A percentile compares a stretch with the other conserved stretches of the same genome.
Conservation (phyloP, 2,329 filamentous ascomycete genomes). For the Botrytis fabae region DNA sequence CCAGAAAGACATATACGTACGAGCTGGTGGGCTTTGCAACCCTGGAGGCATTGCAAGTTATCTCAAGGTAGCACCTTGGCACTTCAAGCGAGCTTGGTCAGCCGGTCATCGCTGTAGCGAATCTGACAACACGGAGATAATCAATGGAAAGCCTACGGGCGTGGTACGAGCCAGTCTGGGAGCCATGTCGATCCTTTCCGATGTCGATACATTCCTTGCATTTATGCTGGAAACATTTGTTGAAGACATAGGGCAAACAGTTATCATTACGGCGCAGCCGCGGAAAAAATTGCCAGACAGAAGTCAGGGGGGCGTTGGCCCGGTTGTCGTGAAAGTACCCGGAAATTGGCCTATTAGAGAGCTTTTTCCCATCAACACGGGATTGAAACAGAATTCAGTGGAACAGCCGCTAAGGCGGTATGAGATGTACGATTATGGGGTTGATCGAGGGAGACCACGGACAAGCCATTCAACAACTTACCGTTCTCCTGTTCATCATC, state of each 20-base stretch:
- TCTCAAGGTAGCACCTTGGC: slow-evolving; percentile 71
- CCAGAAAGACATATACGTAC: slow-evolving; percentile 77
- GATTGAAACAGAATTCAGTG: neutral
- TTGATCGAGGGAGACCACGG: slow-evolving; percentile 4
- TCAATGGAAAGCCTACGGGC: slow-evolving; percentile 83
- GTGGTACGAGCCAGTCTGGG: slow-evolving; percentile 82
- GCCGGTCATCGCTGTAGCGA: slow-evolving; percentile 81
- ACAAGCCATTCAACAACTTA: slow-evolving; percentile 15
- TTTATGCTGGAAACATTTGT: slow-evolving; percentile 61
- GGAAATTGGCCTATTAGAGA: slow-evolving; percentile 9
- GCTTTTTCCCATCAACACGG: neutral
- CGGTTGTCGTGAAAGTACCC: slow-evolving; percentile 7
- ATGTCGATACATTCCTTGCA: slow-evolving; percentile 68
- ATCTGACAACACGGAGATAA: slow-evolving; percentile 66
- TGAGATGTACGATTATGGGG: neutral
- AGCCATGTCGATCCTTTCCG: slow-evolving; percentile 78
- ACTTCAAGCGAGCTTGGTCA: slow-evolving; percentile 81
- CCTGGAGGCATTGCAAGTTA: slow-evolving; percentile 78
- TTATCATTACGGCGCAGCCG: neutral
- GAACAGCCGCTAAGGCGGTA: neutral
- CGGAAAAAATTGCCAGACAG: neutral
- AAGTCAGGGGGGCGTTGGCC: neutral
- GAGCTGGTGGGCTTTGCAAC: slow-evolving; percentile 88
- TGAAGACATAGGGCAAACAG: slow-evolving; percentile 16
- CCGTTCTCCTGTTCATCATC: slow-evolving; percentile 11